phyloP scores from a whole-genome alignment of 768 basidiomycete genomes.

The Boletus sp. region DNA sequence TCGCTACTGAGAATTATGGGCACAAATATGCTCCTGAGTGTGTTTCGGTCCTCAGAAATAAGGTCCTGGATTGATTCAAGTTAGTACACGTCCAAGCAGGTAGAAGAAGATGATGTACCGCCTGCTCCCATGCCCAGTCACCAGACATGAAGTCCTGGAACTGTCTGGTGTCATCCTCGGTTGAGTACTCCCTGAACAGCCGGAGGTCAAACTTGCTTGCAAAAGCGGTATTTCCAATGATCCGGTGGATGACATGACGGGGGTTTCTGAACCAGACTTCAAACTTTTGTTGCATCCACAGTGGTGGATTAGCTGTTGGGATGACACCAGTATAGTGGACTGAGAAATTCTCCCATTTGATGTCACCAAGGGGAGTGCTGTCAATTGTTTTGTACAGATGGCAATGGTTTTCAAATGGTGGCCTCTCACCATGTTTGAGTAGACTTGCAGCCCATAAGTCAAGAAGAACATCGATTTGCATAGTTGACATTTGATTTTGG shows the following conservation, averaged over 20 bases:
- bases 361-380: not conserved
- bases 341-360: not conserved
- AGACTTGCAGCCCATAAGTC: too few species aligned
- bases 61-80: not conserved
- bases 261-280: not conserved
- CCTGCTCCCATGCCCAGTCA: not conserved
- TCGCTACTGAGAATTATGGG: slow-evolving; percentile 16
- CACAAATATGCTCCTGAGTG: not conserved
- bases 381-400: too few species aligned
- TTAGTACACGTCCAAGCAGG: not conserved
- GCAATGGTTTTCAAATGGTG: too few species aligned
- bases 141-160: not conserved
- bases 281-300: not conserved
- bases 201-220: not conserved
- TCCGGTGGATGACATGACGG: not conserved
- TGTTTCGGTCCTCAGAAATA: not conserved
- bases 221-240: not conserved
- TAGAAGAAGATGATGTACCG: not conserved
- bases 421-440: too few species aligned
- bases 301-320: not conserved
- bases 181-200: not conserved
- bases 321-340: not conserved
- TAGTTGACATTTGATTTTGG: too few species aligned
- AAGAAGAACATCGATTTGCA: too few species aligned
- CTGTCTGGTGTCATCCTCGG: not conserved